These are phyloP conservation scores for Boletus sp. DNA, from an alignment of 768 basidiomycete genomes.

Conservation along the genomic window DNA sequence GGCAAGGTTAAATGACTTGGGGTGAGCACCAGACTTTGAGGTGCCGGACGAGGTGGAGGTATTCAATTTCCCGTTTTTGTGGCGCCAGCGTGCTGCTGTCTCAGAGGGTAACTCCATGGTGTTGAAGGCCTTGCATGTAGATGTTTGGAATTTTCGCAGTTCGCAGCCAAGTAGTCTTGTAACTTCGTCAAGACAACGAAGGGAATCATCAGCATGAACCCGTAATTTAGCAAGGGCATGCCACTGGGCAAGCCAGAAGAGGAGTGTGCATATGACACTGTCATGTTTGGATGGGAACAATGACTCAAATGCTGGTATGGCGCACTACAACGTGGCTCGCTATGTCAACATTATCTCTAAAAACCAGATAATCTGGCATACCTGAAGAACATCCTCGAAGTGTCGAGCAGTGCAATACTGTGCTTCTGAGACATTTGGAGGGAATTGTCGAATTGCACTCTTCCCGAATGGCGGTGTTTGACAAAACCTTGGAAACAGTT, in stretches of 20 bases:
- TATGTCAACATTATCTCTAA: not conserved
- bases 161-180: slow-evolving; percentile 5
- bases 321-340: slow-evolving; percentile 23
- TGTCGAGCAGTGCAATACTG: slow-evolving; percentile 38
- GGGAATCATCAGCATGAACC: slow-evolving; percentile 31
- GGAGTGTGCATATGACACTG: slow-evolving; percentile 11
- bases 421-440: slow-evolving; percentile 34
- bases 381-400: slow-evolving; percentile 46
- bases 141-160: not conserved
- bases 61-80: not conserved
- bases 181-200: slow-evolving; percentile 13
- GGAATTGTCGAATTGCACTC: slow-evolving; percentile 36
- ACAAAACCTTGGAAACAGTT: slow-evolving; percentile 4
- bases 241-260: slow-evolving; percentile 25
- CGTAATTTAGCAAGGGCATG: slow-evolving; percentile 34
- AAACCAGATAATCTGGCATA: not conserved
- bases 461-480: slow-evolving; percentile 23
- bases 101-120: slow-evolving; percentile 28
- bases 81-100: slow-evolving; percentile 14
- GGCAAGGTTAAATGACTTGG: slow-evolving; percentile 28
- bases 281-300: slow-evolving; percentile 29
- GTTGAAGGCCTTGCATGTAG: slow-evolving; percentile 23
- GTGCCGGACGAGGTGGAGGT: not conserved
- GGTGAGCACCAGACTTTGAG: not conserved
- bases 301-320: slow-evolving; percentile 33